These are phyloP conservation scores for Grammothele lineata DNA, from an alignment of 768 basidiomycete genomes.

Conservation along the genomic window DNA sequence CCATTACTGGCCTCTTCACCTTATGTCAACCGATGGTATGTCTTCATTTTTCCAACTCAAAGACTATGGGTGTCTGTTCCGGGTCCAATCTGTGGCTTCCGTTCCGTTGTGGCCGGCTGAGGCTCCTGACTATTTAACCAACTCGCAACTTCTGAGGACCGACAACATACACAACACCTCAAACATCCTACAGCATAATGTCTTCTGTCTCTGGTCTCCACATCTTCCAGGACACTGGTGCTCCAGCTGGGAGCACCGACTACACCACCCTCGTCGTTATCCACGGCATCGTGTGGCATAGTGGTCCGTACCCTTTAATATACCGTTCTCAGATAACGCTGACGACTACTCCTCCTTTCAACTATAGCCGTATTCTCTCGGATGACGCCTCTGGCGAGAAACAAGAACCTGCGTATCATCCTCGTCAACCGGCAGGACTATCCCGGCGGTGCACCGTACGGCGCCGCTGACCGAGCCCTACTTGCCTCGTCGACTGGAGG, in stretches of 20 bases:
- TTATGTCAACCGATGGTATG: no score
- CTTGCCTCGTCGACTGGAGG: not conserved
- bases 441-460: constrained; percentile 18
- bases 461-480: constrained; percentile 7
- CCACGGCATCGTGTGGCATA: constrained; percentile 18
- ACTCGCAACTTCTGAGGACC: no score
- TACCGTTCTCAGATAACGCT: no score
- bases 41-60: no score
- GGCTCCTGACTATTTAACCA: no score
- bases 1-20: no score
- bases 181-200: no score
- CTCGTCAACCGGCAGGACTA: constrained; percentile 24
- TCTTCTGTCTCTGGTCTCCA: not conserved
- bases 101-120: no score
- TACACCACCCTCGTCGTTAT: constrained; percentile 21
- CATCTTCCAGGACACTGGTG: constrained; percentile 18
- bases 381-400: constrained; percentile 12
- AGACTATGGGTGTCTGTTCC: no score
- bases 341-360: no score
- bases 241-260: constrained; percentile 6
- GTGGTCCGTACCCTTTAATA: constrained; percentile 8
- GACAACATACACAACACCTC: no score
- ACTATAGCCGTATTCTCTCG: constrained; percentile 4
- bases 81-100: no score
- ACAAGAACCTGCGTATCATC: constrained; percentile 19